phyloP scores from a whole-genome alignment of 768 basidiomycete genomes.

The Phylloporus arenicola region DNA sequence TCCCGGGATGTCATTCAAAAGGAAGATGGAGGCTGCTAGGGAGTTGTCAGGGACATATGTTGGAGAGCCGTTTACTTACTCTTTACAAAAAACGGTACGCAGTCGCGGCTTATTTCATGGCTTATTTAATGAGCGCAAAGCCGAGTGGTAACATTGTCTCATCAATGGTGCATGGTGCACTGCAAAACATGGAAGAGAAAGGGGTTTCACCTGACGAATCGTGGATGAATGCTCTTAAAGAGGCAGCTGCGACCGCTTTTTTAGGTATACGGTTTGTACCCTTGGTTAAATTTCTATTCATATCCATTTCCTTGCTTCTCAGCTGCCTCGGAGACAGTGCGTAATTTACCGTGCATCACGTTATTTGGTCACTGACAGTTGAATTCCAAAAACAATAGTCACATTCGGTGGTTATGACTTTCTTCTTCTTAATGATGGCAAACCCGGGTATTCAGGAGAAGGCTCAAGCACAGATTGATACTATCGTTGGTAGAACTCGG shows the following conservation, averaged over 20 bases:
- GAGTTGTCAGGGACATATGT: neutral
- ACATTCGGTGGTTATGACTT: neutral
- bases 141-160: neutral
- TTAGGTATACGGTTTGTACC: conserved; percentile 2
- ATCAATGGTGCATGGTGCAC: conserved; percentile 7
- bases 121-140: neutral
- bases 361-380: neutral
- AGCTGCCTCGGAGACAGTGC: conserved; percentile 1
- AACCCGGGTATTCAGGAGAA: neutral
- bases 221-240: conserved; percentile 7
- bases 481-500: neutral
- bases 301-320: neutral
- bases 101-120: too few relatives aligned
- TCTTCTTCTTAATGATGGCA: neutral
- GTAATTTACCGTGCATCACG: neutral
- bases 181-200: conserved; percentile 1
- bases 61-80: conserved; percentile 1
- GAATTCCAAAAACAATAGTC: neutral
- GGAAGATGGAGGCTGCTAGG: neutral
- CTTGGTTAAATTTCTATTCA: neutral
- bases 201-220: neutral
- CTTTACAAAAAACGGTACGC: conserved; percentile 5
- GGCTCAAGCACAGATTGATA: neutral
- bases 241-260: conserved; percentile 4
- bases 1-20: conserved; percentile 13